These are phyloP conservation scores for Boletus albobrunnescens DNA, from an alignment of 1,284 basidiomycete species.

Conservation along the genomic window DNA sequence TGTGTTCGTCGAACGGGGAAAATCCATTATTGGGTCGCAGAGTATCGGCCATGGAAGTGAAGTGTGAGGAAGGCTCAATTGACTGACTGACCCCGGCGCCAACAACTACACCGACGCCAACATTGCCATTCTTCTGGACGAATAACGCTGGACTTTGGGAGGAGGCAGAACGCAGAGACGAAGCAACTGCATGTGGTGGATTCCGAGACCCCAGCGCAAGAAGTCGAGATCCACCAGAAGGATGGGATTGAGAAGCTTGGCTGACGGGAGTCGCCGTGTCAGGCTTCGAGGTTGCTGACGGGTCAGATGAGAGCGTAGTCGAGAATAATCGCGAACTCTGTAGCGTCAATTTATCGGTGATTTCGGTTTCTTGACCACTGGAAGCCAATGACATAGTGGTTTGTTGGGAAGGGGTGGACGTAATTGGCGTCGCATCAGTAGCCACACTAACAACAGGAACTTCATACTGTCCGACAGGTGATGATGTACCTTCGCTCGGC, in stretches of 20 bases:
- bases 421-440: conserved; percentile 1
- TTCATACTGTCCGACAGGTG: conserved; percentile 12
- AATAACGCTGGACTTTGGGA: conserved; percentile 23
- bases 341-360: conserved; percentile 30
- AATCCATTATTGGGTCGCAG: conserved; percentile 38
- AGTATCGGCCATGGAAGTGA: conserved; percentile 24
- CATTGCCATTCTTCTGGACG: conserved; percentile 22
- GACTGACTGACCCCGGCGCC: conserved; percentile 13
- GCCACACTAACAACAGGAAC: not conserved
- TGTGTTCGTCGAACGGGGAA: conserved; percentile 55
- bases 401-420: conserved; percentile 18
- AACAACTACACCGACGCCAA: conserved; percentile 24
- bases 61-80: conserved; percentile 23
- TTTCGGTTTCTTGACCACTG: conserved; percentile 24
- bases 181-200: conserved; percentile 21
- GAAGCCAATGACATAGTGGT: conserved; percentile 1
- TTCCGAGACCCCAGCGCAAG: conserved; percentile 60
- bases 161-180: conserved; percentile 18
- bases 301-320: conserved; percentile 28
- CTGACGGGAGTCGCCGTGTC: conserved; percentile 14
- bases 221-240: conserved; percentile 66
- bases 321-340: conserved; percentile 38
- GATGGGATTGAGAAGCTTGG: conserved; percentile 46
- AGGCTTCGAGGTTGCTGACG: conserved; percentile 13
- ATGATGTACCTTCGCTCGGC: conserved; percentile 9